These are phyloP conservation scores for Thinopyrum elongatum DNA, from an alignment of 176 grass and related monocot species.

Conservation along the genomic window DNA sequence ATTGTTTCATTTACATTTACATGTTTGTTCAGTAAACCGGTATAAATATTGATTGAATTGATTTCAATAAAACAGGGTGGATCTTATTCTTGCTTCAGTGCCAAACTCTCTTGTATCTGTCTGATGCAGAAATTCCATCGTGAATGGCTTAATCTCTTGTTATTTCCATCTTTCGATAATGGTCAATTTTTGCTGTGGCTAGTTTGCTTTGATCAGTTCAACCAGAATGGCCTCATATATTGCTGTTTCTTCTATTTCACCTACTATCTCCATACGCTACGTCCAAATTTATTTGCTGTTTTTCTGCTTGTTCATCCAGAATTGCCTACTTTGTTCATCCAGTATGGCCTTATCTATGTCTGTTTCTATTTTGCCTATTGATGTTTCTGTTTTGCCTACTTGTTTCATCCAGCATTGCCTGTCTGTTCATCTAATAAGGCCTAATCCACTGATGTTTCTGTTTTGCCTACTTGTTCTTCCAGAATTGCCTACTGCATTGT, in stretches of 20 bases:
- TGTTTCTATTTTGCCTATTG: not conserved
- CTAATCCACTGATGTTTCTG: not conserved
- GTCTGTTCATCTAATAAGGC: not conserved
- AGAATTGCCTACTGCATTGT: not conserved
- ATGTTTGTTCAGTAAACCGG: constrained; percentile 27
- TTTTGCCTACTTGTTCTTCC: not conserved
- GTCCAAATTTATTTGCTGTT: constrained; percentile 11
- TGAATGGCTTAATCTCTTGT: not conserved
- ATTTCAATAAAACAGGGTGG: constrained; percentile 29
- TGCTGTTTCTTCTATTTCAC: not conserved
- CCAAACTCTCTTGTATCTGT: not conserved
- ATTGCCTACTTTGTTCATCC: not conserved
- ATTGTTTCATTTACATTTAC: constrained; percentile 48
- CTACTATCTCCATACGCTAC: not conserved
- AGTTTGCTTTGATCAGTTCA: not conserved
- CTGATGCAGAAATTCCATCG: not conserved
- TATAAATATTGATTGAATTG: constrained; percentile 49
- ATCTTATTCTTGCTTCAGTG: constrained; percentile 1
- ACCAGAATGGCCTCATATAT: not conserved
- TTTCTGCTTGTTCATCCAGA: not conserved
- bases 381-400: not conserved
- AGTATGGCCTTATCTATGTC: not conserved
- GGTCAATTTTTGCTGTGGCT: not conserved
- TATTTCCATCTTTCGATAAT: not conserved
- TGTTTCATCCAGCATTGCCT: not conserved